phyloP scores from a whole-genome alignment of 2,329 filamentous ascomycete genomes.

The Xylariaceae sp. region DNA sequence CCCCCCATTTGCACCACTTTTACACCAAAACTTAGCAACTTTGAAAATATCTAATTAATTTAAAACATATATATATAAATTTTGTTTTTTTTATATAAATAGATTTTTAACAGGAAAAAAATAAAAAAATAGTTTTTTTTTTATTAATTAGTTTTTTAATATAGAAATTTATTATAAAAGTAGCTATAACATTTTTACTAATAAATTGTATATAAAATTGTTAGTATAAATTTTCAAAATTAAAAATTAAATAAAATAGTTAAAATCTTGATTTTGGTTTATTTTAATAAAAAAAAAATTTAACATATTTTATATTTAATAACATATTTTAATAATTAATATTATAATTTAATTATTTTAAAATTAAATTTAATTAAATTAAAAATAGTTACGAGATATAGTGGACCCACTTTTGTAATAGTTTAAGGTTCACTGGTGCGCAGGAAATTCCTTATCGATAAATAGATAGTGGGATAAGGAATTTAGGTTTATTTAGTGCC shows the following conservation, averaged over 20 bases:
- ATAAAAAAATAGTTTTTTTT: background rate
- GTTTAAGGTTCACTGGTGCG: background rate
- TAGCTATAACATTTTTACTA: background rate
- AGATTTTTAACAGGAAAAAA: background rate
- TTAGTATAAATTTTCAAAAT: background rate
- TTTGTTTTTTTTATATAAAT: background rate
- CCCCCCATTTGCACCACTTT: no score
- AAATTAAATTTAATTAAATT: background rate
- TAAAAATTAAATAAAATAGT: background rate
- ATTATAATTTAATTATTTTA: background rate
- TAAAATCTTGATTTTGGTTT: background rate
- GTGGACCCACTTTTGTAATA: background rate
- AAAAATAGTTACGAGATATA: background rate
- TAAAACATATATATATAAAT: background rate
- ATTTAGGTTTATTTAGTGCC: background rate
- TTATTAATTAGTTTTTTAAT: background rate
- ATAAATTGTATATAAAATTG: background rate
- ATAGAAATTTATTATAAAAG: background rate
- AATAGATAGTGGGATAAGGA: background rate
- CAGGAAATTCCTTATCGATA: background rate
- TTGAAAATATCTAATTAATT: background rate
- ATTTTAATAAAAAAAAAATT: background rate
- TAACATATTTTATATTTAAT: background rate
- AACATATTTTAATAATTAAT: background rate
- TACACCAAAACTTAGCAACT: background rate